Evolutionary conservation across 805 yeast species (phyloP).

Genomic region (Starmera quercuum): DNA sequence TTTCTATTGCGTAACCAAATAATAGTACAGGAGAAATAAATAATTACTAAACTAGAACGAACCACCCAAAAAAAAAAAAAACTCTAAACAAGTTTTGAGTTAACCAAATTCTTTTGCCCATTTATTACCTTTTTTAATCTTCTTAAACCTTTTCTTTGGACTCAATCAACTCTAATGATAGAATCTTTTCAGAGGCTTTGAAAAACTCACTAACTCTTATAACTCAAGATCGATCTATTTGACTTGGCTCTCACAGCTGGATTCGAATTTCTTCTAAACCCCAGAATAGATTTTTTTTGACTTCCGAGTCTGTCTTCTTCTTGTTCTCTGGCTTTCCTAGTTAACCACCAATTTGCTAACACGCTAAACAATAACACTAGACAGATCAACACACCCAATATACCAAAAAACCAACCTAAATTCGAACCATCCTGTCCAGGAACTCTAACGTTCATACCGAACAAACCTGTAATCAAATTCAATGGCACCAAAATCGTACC

Average conservation of each 20-base stretch:
- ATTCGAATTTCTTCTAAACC: slow-evolving; percentile 11
- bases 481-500: slow-evolving; percentile 90
- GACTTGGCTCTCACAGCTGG: slow-evolving; percentile 12
- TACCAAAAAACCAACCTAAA: slow-evolving; percentile 64
- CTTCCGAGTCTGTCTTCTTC: slow-evolving; percentile 6
- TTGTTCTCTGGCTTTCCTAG: slow-evolving; percentile 23
- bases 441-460: slow-evolving; percentile 90
- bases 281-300: slow-evolving; percentile 26
- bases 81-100: neutral
- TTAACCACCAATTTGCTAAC: slow-evolving; percentile 35
- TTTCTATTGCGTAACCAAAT: too few species aligned
- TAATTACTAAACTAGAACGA: neutral
- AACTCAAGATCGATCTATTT: slow-evolving; percentile 20
- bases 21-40: too few species aligned
- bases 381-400: slow-evolving; percentile 43
- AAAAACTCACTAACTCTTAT: too few species aligned
- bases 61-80: neutral
- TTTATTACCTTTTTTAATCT: too few species aligned
- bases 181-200: too few species aligned
- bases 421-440: slow-evolving; percentile 55
- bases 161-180: too few species aligned
- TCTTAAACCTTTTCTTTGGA: too few species aligned
- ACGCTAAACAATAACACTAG: slow-evolving; percentile 31
- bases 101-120: too few species aligned
- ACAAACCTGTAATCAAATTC: slow-evolving; percentile 83